phyloP scores from a whole-genome alignment of 306 rosid genomes.

The Cyamopsis tetragonoloba region DNA sequence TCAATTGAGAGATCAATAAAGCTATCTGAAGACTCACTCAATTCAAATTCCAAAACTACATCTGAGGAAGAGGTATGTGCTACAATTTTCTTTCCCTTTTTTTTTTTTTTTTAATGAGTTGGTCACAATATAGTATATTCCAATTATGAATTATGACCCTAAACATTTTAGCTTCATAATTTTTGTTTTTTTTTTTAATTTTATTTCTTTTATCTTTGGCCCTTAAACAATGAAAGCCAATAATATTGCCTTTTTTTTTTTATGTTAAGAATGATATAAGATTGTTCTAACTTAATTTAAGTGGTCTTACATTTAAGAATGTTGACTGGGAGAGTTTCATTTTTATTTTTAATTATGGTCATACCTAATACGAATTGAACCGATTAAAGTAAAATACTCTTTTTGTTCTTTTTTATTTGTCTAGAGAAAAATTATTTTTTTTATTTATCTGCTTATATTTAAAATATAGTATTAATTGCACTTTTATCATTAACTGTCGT shows the following conservation, averaged over 20 bases:
- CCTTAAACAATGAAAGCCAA: not conserved
- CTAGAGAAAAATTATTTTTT: no score
- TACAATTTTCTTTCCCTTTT: not conserved
- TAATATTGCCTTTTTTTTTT: not conserved
- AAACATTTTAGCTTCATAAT: not conserved
- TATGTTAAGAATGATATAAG: not conserved
- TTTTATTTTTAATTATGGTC: no score
- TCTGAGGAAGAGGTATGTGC: slow-evolving; percentile 51
- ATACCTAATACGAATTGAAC: no score
- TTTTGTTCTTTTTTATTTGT: no score
- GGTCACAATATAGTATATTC: not conserved
- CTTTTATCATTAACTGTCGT: no score
- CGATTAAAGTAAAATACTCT: no score
- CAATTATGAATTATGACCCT: not conserved
- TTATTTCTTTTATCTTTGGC: not conserved
- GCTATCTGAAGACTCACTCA: slow-evolving; percentile 43
- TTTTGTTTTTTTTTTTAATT: no score
- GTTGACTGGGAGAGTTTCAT: no score
- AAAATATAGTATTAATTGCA: no score
- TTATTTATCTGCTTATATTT: no score
- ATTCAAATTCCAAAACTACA: slow-evolving; percentile 43
- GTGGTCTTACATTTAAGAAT: no score
- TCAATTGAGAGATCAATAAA: slow-evolving; percentile 49
- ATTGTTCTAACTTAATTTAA: no score
- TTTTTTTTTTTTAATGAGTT: not conserved